These are phyloP conservation scores for Liriodendron chinense DNA, from an alignment of 164 flowering plant genomes.

Conservation along the genomic window DNA sequence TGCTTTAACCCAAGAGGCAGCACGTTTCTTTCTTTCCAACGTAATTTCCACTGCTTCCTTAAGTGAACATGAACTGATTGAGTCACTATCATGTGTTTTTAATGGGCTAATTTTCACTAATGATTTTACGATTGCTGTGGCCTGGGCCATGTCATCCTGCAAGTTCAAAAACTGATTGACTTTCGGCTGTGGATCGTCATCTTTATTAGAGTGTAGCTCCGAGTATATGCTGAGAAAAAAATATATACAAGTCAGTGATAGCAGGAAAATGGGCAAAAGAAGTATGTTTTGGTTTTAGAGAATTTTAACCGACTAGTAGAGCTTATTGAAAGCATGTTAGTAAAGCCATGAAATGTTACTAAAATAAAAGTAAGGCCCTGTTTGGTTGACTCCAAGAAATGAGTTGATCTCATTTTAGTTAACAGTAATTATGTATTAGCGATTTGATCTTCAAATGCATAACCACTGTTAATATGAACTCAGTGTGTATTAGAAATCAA, in stretches of 20 bases:
- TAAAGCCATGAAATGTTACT: too few species aligned
- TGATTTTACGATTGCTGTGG: slow-evolving; percentile 37
- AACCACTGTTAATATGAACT: too few species aligned
- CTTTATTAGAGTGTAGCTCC: slow-evolving; percentile 36
- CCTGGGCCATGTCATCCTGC: slow-evolving; percentile 39
- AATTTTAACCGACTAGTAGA: neutral
- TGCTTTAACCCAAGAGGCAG: slow-evolving; percentile 55
- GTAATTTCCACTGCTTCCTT: slow-evolving; percentile 36
- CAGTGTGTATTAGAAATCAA: too few species aligned
- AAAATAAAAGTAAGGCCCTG: too few species aligned
- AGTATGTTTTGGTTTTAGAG: neutral
- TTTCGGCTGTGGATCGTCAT: slow-evolving; percentile 30
- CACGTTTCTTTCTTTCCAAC: slow-evolving; percentile 51
- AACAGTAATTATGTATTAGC: too few species aligned
- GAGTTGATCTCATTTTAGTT: too few species aligned
- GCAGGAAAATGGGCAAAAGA: neutral
- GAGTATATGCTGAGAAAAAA: slow-evolving; percentile 40
- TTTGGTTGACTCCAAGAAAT: too few species aligned
- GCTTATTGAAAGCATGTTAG: too few species aligned
- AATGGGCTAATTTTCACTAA: slow-evolving; percentile 34
- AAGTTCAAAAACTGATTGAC: slow-evolving; percentile 46
- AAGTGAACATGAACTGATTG: slow-evolving; percentile 20
- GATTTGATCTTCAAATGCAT: too few species aligned
- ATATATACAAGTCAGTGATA: neutral
- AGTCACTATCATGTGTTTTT: slow-evolving; percentile 20